A percentile compares a stretch with the other conserved stretches of the same genome.
phyloP scores from a whole-genome alignment of 1,284 basidiomycete species.

The Cronartium quercuum region DNA sequence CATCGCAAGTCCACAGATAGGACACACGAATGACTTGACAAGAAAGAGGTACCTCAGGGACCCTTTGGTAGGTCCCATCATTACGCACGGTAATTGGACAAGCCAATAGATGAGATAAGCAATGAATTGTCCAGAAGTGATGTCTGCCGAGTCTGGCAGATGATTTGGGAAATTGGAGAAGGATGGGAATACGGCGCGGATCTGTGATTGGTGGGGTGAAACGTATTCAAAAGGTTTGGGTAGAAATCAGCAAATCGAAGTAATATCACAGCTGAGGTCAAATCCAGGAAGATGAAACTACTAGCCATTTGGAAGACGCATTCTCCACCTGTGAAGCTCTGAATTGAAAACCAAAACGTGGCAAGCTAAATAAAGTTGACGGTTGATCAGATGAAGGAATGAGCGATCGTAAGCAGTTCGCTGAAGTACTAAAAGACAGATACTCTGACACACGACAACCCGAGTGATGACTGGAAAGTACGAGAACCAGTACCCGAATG shows the following conservation, averaged over 20 bases:
- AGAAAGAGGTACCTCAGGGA: constrained; percentile 56
- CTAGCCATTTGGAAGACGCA: constrained; percentile 59
- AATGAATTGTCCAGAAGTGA: constrained; percentile 55
- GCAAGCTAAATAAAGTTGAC: no score
- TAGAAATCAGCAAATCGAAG: neutral
- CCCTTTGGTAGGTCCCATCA: constrained; percentile 57
- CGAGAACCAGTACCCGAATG: constrained; percentile 68
- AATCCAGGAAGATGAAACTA: constrained; percentile 63
- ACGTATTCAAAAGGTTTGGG: constrained; percentile 53
- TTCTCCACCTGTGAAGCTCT: constrained; percentile 49
- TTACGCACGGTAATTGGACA: constrained; percentile 53
- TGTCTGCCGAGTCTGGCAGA: constrained; percentile 37
- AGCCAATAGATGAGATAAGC: constrained; percentile 75
- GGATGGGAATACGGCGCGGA: neutral
- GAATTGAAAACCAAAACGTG: constrained; percentile 69
- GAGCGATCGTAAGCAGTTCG: no score
- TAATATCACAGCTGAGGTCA: neutral
- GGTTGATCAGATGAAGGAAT: no score
- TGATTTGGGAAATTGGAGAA: constrained; percentile 32
- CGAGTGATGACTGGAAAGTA: constrained; percentile 68
- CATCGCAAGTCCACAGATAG: constrained; percentile 30
- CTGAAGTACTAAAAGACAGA: no score
- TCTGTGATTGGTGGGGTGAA: constrained; percentile 63
- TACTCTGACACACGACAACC: constrained; percentile 55
- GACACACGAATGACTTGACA: constrained; percentile 54